phyloP scores from a whole-genome alignment of 768 basidiomycete genomes.

The Termitomyces eurrhizus region DNA sequence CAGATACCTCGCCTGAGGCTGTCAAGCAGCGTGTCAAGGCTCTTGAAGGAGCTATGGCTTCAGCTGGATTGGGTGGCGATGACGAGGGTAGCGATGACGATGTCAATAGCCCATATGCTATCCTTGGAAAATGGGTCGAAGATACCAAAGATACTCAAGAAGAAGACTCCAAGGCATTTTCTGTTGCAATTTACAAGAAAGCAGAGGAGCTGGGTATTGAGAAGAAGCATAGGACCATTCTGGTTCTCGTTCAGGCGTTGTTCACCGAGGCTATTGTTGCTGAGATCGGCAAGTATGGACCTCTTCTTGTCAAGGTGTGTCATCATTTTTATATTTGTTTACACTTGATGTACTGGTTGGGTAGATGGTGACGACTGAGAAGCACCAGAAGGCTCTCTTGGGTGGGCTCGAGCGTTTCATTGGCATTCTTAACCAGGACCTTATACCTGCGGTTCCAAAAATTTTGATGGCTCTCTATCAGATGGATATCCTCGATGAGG shows the following conservation, averaged over 20 bases:
- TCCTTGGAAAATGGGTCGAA: conserved; percentile 81
- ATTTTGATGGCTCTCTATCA: conserved; percentile 95
- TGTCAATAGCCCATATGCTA: conserved; percentile 78
- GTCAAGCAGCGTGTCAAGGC: conserved; percentile 79
- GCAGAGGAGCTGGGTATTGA: conserved; percentile 88
- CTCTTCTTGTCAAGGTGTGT: conserved; percentile 75
- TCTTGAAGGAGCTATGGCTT: conserved; percentile 56
- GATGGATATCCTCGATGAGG: conserved; percentile 88
- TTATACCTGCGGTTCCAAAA: conserved; percentile 75
- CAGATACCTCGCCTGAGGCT: conserved; percentile 87
- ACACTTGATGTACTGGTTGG: conserved; percentile 6
- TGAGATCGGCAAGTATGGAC: conserved; percentile 61
- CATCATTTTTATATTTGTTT: not conserved
- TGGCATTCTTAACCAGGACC: conserved; percentile 69
- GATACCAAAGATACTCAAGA: conserved; percentile 55
- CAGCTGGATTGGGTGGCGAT: conserved; percentile 50
- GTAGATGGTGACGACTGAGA: conserved; percentile 88
- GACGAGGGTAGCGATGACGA: conserved; percentile 92
- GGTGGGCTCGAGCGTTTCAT: conserved; percentile 89
- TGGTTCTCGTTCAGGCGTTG: conserved; percentile 78
- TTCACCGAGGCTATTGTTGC: conserved; percentile 70
- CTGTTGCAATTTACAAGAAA: conserved; percentile 79
- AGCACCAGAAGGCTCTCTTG: conserved; percentile 90
- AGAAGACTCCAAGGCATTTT: conserved; percentile 45
- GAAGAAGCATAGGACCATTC: conserved; percentile 89